These are phyloP conservation scores for Flaveria brownii DNA, from an alignment of 129 eudicot species.

Conservation along the genomic window DNA sequence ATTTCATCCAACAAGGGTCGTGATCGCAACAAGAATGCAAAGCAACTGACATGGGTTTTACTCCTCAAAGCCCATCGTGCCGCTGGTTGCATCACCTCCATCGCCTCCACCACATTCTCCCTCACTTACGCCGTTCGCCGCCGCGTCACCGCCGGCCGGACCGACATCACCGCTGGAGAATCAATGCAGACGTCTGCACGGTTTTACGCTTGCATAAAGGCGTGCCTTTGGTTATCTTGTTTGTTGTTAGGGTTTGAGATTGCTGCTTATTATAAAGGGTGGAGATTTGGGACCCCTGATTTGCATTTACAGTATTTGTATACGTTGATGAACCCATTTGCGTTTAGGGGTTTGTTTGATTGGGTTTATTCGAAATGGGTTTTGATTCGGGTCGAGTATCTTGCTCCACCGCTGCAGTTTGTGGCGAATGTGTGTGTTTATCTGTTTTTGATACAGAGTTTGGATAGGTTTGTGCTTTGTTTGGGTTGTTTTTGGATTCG, in stretches of 20 bases:
- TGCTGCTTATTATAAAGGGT: slow-evolving; percentile 33
- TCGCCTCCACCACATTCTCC: slow-evolving; percentile 58
- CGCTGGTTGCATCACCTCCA: slow-evolving; percentile 70
- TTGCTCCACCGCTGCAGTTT: slow-evolving; percentile 26
- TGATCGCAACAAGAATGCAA: slow-evolving; percentile 63
- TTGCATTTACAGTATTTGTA: slow-evolving; percentile 33
- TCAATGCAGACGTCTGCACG: background rate
- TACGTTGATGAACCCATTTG: slow-evolving; percentile 19
- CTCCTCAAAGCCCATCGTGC: slow-evolving; percentile 77
- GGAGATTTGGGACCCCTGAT: slow-evolving; percentile 23
- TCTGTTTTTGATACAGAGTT: slow-evolving; percentile 27
- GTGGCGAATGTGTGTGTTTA: slow-evolving; percentile 28
- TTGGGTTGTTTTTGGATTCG: slow-evolving; percentile 29
- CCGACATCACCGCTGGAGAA: background rate
- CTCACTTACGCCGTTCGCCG: slow-evolving; percentile 42
- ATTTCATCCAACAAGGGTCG: slow-evolving; percentile 16
- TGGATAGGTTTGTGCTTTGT: slow-evolving; percentile 29
- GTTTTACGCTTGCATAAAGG: slow-evolving; percentile 22
- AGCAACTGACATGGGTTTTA: slow-evolving; percentile 83
- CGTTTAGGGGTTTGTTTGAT: slow-evolving; percentile 18
- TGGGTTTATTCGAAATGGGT: slow-evolving; percentile 33
- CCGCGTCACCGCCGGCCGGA: slow-evolving; percentile 19
- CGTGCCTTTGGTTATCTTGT: slow-evolving; percentile 23
- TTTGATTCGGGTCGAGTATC: slow-evolving; percentile 31
- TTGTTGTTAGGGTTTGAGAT: slow-evolving; percentile 17